These are phyloP conservation scores for Gyrodon lividus DNA, from an alignment of 768 basidiomycete species.

Conservation along the genomic window DNA sequence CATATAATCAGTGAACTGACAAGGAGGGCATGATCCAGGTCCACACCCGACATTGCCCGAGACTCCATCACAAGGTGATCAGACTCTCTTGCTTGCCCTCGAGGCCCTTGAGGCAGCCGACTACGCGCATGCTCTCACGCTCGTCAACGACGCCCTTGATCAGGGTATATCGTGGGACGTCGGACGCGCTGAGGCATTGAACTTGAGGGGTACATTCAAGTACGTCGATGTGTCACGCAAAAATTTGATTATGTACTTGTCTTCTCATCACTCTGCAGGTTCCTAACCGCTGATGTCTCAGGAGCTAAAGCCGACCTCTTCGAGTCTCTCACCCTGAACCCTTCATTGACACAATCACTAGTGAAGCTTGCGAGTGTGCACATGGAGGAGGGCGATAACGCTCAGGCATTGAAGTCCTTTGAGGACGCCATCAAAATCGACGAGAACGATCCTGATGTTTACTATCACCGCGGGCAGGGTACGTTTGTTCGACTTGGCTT, in stretches of 20 bases:
- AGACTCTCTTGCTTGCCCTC: slow-evolving; percentile 76
- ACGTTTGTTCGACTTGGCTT: background rate
- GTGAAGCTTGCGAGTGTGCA: slow-evolving; percentile 97
- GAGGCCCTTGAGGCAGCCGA: slow-evolving; percentile 83
- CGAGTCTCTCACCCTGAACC: slow-evolving; percentile 67
- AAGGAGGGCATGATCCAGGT: slow-evolving; percentile 37
- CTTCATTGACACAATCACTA: slow-evolving; percentile 77
- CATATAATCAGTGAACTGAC: slow-evolving; percentile 5
- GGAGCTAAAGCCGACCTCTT: slow-evolving; percentile 85
- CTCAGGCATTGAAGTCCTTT: slow-evolving; percentile 85
- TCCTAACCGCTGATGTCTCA: slow-evolving; percentile 80
- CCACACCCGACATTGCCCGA: slow-evolving; percentile 72
- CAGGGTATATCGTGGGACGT: slow-evolving; percentile 78
- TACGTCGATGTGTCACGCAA: slow-evolving; percentile 39
- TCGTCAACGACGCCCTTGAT: slow-evolving; percentile 82
- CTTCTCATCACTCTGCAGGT: slow-evolving; percentile 44
- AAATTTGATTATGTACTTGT: background rate
- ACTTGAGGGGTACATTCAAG: slow-evolving; percentile 96
- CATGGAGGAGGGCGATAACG: slow-evolving; percentile 90
- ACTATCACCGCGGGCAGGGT: slow-evolving; percentile 99
- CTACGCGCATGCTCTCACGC: slow-evolving; percentile 74
- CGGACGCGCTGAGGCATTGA: slow-evolving; percentile 84
- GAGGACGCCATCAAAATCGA: slow-evolving; percentile 85
- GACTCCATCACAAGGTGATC: slow-evolving; percentile 74
- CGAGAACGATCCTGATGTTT: slow-evolving; percentile 88